Conservation (phyloP, 257 asterid genomes). For the Capsicum baccatum region DNA sequence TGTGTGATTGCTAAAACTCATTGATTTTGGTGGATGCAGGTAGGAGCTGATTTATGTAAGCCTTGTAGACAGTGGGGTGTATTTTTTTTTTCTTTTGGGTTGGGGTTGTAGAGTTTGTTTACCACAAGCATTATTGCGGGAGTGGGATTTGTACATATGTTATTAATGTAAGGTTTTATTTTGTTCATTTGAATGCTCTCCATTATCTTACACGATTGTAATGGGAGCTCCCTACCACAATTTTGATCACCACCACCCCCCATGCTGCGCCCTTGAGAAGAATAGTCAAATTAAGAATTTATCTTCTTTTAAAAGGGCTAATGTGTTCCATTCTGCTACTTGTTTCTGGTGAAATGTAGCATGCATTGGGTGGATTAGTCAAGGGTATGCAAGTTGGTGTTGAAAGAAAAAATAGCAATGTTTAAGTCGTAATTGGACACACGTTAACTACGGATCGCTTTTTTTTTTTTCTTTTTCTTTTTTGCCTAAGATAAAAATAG, state of each 20-base stretch:
- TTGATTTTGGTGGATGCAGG: conserved; percentile 68
- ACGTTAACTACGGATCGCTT: too few relatives aligned
- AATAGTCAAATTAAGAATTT: neutral
- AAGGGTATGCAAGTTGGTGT: neutral
- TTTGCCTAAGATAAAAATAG: too few relatives aligned
- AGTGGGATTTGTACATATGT: conserved; percentile 30
- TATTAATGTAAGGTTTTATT: conserved; percentile 30
- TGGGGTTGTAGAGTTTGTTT: conserved; percentile 31
- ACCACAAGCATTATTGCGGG: conserved; percentile 28
- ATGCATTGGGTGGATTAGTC: neutral
- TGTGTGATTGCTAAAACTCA: neutral
- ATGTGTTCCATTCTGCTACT: neutral
- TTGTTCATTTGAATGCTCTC: conserved; percentile 25
- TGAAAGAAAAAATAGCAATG: neutral
- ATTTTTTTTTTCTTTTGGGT: conserved; percentile 27
- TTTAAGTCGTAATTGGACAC: neutral
- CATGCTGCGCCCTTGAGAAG: neutral
- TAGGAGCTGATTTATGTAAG: conserved; percentile 51
- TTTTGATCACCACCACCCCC: neutral
- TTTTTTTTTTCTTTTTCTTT: too few relatives aligned
- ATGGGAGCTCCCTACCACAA: conserved; percentile 16
- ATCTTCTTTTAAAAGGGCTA: neutral
- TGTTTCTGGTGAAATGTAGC: neutral
- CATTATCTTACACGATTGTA: conserved; percentile 20
- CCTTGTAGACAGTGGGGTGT: conserved; percentile 12